These are phyloP conservation scores for Dissophora globulifera DNA, from an alignment of 192 early-diverging fungal species.

Conservation along the genomic window DNA sequence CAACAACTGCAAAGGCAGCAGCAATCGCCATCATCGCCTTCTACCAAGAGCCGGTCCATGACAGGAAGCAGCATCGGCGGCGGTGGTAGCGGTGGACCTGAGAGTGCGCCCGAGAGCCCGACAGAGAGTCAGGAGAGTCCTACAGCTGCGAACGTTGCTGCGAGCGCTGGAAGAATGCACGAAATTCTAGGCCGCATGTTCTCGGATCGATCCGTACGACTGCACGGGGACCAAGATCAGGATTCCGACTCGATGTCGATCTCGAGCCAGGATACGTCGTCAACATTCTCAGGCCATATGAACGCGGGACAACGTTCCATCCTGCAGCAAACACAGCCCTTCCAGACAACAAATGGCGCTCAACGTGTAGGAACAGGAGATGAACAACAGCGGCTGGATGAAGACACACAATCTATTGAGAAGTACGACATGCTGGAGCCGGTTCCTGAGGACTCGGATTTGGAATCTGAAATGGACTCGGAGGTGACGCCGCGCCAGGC, in stretches of 20 bases:
- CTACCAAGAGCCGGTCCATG: conserved; percentile 5
- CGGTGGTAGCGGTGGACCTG: background rate
- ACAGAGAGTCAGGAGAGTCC: conserved; percentile 42
- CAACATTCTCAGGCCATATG: conserved; percentile 9
- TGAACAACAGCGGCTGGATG: background rate
- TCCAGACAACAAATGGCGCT: background rate
- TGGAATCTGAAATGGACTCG: conserved; percentile 3
- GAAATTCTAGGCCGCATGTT: conserved; percentile 50
- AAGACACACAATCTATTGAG: conserved; percentile 10
- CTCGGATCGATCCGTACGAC: conserved; percentile 24
- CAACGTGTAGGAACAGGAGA: no score
- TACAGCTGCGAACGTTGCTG: conserved; percentile 18
- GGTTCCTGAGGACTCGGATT: conserved; percentile 21
- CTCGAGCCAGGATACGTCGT: conserved; percentile 14
- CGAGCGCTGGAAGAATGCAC: conserved; percentile 46
- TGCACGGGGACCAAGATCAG: conserved; percentile 16
- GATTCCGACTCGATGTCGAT: conserved; percentile 28
- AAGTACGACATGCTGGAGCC: conserved; percentile 33
- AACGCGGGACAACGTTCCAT: background rate
- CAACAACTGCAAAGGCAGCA: background rate
- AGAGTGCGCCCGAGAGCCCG: conserved; percentile 23
- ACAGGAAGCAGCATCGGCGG: background rate
- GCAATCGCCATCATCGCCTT: background rate
- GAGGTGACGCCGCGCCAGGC: conserved; percentile 20
- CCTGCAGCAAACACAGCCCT: background rate